These are phyloP conservation scores for Suhomyces pyralidae DNA, from an alignment of 805 yeast species.

Conservation along the genomic window DNA sequence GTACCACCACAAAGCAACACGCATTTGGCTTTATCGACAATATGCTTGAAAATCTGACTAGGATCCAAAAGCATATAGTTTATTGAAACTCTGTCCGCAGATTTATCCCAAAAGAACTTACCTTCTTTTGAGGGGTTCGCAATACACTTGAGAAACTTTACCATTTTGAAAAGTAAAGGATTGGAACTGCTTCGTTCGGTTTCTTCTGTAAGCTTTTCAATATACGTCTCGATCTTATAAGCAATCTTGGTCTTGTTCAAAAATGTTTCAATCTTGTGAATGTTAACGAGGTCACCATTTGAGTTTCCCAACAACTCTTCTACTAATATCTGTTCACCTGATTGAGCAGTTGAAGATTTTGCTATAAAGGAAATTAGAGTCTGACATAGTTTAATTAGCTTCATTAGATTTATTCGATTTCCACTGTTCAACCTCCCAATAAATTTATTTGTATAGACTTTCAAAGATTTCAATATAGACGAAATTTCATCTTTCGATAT, in stretches of 20 bases:
- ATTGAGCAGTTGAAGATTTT: slow-evolving; percentile 26
- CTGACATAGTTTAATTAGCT: slow-evolving; percentile 55
- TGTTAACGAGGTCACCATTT: slow-evolving; percentile 68
- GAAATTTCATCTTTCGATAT: slow-evolving; percentile 50
- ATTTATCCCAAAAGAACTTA: slow-evolving; percentile 60
- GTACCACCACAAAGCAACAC: slow-evolving; percentile 92
- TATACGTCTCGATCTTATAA: slow-evolving; percentile 74
- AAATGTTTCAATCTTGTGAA: slow-evolving; percentile 64
- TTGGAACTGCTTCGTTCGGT: slow-evolving; percentile 23
- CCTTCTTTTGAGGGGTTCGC: slow-evolving; percentile 81
- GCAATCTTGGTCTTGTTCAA: slow-evolving; percentile 71
- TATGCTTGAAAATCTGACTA: slow-evolving; percentile 60
- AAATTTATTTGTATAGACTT: slow-evolving; percentile 57
- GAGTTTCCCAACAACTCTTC: slow-evolving; percentile 54
- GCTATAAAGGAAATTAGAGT: slow-evolving; percentile 49
- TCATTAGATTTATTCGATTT: slow-evolving; percentile 67
- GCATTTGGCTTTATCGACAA: slow-evolving; percentile 63
- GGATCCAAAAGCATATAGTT: slow-evolving; percentile 81
- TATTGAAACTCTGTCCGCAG: slow-evolving; percentile 33
- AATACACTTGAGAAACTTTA: slow-evolving; percentile 60
- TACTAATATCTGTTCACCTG: slow-evolving; percentile 55
- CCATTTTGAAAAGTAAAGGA: slow-evolving; percentile 64
- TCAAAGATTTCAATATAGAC: slow-evolving; percentile 46
- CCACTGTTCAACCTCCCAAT: slow-evolving; percentile 62
- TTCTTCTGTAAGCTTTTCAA: slow-evolving; percentile 29